These are phyloP conservation scores for Candida freyschussii DNA, from an alignment of 1,139 yeast species.

Conservation along the genomic window DNA sequence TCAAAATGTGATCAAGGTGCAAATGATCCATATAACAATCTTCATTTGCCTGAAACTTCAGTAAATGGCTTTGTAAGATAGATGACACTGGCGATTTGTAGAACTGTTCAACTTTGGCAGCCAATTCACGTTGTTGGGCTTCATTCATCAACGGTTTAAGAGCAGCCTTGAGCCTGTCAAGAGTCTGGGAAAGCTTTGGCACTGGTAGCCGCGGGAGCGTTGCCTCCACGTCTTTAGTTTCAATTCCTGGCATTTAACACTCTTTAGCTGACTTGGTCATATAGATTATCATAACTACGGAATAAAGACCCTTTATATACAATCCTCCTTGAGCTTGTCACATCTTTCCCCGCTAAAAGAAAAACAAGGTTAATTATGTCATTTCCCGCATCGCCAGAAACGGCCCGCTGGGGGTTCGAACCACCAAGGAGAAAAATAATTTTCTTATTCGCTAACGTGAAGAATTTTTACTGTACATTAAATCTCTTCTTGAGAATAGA, in stretches of 20 bases:
- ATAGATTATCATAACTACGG: too few relatives aligned
- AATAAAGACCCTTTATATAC: too few relatives aligned
- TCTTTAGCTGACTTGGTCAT: too few relatives aligned
- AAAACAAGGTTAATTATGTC: too few relatives aligned
- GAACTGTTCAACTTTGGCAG: constrained; percentile 41
- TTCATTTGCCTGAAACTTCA: constrained; percentile 36
- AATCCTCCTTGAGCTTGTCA: too few relatives aligned
- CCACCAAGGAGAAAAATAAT: too few relatives aligned
- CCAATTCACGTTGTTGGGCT: constrained; percentile 11
- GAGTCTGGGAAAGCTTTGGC: constrained; percentile 43
- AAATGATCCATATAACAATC: constrained; percentile 55
- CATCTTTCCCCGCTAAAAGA: too few relatives aligned
- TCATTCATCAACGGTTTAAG: constrained; percentile 42
- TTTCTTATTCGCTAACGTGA: too few relatives aligned
- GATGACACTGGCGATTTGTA: constrained; percentile 37
- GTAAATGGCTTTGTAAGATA: constrained; percentile 49
- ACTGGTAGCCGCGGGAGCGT: constrained; percentile 38
- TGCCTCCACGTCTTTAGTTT: constrained; percentile 1
- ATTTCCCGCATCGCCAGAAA: too few relatives aligned
- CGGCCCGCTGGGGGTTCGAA: too few relatives aligned
- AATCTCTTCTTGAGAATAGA: too few relatives aligned
- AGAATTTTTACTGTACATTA: too few relatives aligned
- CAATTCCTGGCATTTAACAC: constrained; percentile 4
- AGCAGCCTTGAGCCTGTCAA: constrained; percentile 43
- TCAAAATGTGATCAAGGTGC: constrained; percentile 52